These are phyloP conservation scores for Candida nanaspora DNA, from an alignment of 805 yeast genomes.

Conservation along the genomic window DNA sequence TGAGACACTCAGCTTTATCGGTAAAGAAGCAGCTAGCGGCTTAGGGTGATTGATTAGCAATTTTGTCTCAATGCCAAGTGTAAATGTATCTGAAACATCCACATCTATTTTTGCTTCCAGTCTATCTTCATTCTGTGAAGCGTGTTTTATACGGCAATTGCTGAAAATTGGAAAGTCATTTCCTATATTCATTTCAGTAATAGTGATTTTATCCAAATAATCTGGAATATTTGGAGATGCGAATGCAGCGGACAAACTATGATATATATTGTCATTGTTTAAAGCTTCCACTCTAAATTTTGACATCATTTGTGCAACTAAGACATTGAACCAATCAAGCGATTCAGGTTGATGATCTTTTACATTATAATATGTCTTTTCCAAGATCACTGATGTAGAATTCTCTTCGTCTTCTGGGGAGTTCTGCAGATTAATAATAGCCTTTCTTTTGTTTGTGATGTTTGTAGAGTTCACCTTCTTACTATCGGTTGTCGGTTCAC, in stretches of 20 bases:
- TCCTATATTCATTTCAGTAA: conserved; percentile 88
- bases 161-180: conserved; percentile 93
- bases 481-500: conserved; percentile 45
- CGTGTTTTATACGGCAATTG: conserved; percentile 63
- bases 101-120: conserved; percentile 87
- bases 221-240: conserved; percentile 63
- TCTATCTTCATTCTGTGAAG: conserved; percentile 34
- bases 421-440: conserved; percentile 11
- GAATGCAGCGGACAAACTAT: conserved; percentile 65
- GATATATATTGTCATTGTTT: conserved; percentile 74
- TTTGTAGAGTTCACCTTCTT: conserved; percentile 15
- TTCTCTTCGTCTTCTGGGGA: conserved; percentile 10
- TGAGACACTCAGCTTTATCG: conserved; percentile 78
- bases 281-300: conserved; percentile 88
- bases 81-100: conserved; percentile 78
- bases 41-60: conserved; percentile 75
- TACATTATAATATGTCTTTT: conserved; percentile 89
- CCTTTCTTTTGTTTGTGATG: conserved; percentile 9
- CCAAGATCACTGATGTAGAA: conserved; percentile 46
- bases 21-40: conserved; percentile 78
- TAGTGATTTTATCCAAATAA: conserved; percentile 66
- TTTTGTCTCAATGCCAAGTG: conserved; percentile 79
- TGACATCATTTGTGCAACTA: conserved; percentile 83
- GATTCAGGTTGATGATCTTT: conserved; percentile 84
- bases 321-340: conserved; percentile 93